Base-by-base conservation (phyloP, 2,329 filamentous ascomycete species). In the Herpotrichia juniperi region DNA sequence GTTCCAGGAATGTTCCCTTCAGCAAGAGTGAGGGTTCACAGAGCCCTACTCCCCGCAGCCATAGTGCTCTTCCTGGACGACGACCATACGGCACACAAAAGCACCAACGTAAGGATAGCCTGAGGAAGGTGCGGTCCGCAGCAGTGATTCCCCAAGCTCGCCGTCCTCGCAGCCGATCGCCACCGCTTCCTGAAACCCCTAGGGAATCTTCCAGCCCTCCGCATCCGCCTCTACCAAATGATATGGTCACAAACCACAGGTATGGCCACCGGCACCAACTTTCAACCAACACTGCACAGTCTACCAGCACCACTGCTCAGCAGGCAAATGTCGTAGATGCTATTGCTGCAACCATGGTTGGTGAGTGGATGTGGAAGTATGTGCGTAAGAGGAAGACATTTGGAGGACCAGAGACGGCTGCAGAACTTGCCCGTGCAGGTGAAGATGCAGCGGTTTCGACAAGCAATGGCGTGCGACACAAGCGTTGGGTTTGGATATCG, bases 311-410 rank as follows among this genome's bases (percentile, higher is more conserved):
- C 3, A 78, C 81, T 48, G 81, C 84, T 25, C 87, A 91, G 60
- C 84, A 87, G 37, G 88, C 88, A 0, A 89, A 87, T 39, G 91
- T 97, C 12, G 93, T 99, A 5, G 94, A 97, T 76, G 92, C 94
- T 3, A 97, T 99, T 73, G 93, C 94, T 1, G 93, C 96, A 69
- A 96, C 93, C 0, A 99, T 99, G 94, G 91, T 99, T 25, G 94
- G 94, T 31, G 94, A 97, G 67, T 94, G 91, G 89, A 93, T 96
- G 90, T 93, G 88, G 79, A 96, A 96, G 74, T 94, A 96, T 66
- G 89, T 93, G 28, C 84, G 90, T 46, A 84, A 90, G 71, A 86
- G 93, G 59, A 97, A 93, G 76, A 96, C 93, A 0, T 97, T 99
- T 70, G 91, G 91, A 17, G 86, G 93, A 47, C 77, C 83, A 2